Conservation (phyloP, 2,329 filamentous ascomycete species). For the Cladosporium velox region DNA sequence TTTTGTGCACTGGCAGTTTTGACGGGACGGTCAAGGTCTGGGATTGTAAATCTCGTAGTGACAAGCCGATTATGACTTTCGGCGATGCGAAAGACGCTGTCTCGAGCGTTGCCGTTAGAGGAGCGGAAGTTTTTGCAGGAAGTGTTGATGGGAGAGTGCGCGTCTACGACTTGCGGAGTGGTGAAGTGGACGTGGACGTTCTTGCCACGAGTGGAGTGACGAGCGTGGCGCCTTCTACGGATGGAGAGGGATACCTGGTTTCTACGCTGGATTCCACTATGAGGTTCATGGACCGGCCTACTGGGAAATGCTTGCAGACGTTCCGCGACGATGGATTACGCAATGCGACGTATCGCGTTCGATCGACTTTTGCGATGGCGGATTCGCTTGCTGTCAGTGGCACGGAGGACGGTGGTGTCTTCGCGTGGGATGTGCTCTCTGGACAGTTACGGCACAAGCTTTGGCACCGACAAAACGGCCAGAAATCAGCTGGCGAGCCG, state of each 20-base stretch:
- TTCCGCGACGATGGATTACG: slow-evolving; percentile 62
- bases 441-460: slow-evolving; percentile 69
- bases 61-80: slow-evolving; percentile 71
- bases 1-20: slow-evolving; percentile 72
- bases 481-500: slow-evolving; percentile 27
- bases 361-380: slow-evolving; percentile 71
- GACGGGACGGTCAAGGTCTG: slow-evolving; percentile 77
- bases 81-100: slow-evolving; percentile 73
- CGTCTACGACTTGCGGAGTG: slow-evolving; percentile 80
- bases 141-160: slow-evolving; percentile 84
- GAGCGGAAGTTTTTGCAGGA: slow-evolving; percentile 64
- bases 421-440: slow-evolving; percentile 82
- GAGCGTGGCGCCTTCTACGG: slow-evolving; percentile 68
- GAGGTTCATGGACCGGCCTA: slow-evolving; percentile 76
- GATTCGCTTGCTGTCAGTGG: slow-evolving; percentile 80
- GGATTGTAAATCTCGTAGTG: slow-evolving; percentile 61
- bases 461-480: slow-evolving; percentile 39
- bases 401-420: slow-evolving; percentile 73
- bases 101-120: slow-evolving; percentile 45
- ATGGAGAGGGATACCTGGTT: slow-evolving; percentile 73
- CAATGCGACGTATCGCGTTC: slow-evolving; percentile 73
- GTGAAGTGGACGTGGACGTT: slow-evolving; percentile 70
- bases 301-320: slow-evolving; percentile 70
- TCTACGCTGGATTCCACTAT: slow-evolving; percentile 75
- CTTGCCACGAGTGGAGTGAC: slow-evolving; percentile 59